Base-by-base conservation (phyloP, 306 rosid genomes). In the Psophocarpus tetragonolobus region DNA sequence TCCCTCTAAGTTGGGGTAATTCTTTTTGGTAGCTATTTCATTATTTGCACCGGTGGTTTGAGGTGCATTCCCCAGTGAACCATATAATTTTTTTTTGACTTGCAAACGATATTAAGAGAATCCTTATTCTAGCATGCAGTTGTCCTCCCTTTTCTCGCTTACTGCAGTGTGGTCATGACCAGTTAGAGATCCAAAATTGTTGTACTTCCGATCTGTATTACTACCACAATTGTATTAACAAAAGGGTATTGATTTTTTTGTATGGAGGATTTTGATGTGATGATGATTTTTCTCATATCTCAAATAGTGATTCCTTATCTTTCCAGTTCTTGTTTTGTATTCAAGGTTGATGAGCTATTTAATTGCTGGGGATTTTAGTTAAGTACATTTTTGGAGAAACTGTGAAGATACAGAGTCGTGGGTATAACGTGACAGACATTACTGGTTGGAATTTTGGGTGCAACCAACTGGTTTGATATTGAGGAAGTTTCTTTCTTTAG, bases 11-110 rank as follows among this genome's bases (percentile, higher is more conserved):
- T 30, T 72, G 45, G 48, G 44, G 32, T 32, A 53, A 79, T 78
- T 82, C 50, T 38, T 76, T 84, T 64, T 30, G 57, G 51, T 68
- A 44, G 63, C 50, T 74, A 60, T 68, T 58, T 70, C 71, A 41
- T 53, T 44, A 64, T 35, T 62, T 74, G 32, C 75, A 65, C 7
- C 12, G 54, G 75, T 67, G 71, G 75, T 56, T 66, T 30, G 24
- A 64, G 70, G 56, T 15, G 54, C 82, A 68, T 53, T 63, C 68
- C 67, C 42, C 47, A 12, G 45, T n/a, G 65, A 71, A 54, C 32
- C 9, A 36, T 47, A 74, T 74, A 65, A 65, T 73, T 54, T 71
- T 76, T 76, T 68, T 81, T 68, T 33, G 61, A 64, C 53, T 21
- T 26, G 20, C 61, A 61, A 47, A 29, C 14, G 2, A 38, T 78